Conservation (phyloP, 2,329 filamentous ascomycete genomes). For the Daldinia sp. region DNA sequence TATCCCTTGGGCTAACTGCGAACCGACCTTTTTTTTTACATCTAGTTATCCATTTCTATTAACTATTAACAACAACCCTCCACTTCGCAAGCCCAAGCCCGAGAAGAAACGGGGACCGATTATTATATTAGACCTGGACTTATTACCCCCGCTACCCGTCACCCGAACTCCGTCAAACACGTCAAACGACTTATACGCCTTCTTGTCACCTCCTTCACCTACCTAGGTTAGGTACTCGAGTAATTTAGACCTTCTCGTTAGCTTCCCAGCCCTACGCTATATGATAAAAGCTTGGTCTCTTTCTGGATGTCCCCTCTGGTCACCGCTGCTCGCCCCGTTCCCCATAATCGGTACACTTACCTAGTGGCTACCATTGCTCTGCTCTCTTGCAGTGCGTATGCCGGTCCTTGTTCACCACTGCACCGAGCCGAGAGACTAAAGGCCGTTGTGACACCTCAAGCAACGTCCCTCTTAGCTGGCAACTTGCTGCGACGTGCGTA, state of each 20-base stretch:
- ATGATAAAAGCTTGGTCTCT: constrained; percentile 17
- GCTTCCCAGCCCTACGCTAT: constrained; percentile 18
- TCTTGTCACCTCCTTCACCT: constrained; percentile 5
- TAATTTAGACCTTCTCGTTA: constrained; percentile 19
- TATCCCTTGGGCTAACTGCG: constrained; percentile 22
- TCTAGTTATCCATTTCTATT: constrained; percentile 13
- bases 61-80: not conserved
- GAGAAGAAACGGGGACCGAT: constrained; percentile 26
- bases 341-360: constrained; percentile 35
- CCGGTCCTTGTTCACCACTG: constrained; percentile 45
- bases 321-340: constrained; percentile 27
- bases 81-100: constrained; percentile 13
- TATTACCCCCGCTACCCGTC: constrained; percentile 30
- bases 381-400: constrained; percentile 41
- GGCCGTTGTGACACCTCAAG: constrained; percentile 42
- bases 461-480: constrained; percentile 39
- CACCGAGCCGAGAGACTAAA: constrained; percentile 46
- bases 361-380: constrained; percentile 43
- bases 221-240: constrained; percentile 22
- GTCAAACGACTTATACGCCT: not conserved
- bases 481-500: constrained; percentile 33
- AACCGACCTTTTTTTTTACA: constrained; percentile 21
- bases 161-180: constrained; percentile 10
- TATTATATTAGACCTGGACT: constrained; percentile 24
- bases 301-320: constrained; percentile 31